A percentile compares a stretch with the other conserved stretches of the same genome.
Conservation (phyloP, 1,139 yeast genomes). For the Magnusiomyces tetraspermus region DNA sequence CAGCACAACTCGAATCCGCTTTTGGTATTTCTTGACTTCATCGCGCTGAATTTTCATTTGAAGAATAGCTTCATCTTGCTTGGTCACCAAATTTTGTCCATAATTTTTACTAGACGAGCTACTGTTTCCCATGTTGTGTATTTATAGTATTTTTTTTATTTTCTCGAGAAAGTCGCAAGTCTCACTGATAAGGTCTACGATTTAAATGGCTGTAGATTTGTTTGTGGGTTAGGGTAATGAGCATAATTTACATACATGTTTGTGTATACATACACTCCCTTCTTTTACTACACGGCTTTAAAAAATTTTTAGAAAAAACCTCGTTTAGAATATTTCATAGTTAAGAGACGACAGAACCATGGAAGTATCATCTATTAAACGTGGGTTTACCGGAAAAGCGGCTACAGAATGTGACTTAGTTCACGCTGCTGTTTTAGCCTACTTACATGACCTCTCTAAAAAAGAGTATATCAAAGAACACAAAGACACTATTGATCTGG, state of each 20-base stretch:
- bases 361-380: neutral
- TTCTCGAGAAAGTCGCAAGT: neutral
- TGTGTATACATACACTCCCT: neutral
- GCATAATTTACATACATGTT: neutral
- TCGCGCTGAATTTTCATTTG: conserved; percentile 86
- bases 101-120: conserved; percentile 7
- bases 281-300: neutral
- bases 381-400: neutral
- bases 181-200: too few relatives aligned
- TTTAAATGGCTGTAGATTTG: neutral
- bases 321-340: too few relatives aligned
- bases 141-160: conserved; percentile 1
- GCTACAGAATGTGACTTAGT: neutral
- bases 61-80: conserved; percentile 75
- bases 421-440: neutral
- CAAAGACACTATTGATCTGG: conserved; percentile 6
- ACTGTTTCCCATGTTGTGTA: conserved; percentile 11
- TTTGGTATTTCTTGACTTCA: conserved; percentile 66
- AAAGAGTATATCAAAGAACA: conserved; percentile 4
- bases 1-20: conserved; percentile 47
- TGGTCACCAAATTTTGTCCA: conserved; percentile 40
- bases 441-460: neutral
- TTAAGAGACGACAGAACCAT: too few relatives aligned
- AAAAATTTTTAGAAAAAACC: neutral
- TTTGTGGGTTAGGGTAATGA: neutral